Evolutionary conservation across 1,284 basidiomycete genomes (phyloP), one percentile per base, ranked within the genome.

Genomic region (Taiwanofungus camphoratus): DNA sequence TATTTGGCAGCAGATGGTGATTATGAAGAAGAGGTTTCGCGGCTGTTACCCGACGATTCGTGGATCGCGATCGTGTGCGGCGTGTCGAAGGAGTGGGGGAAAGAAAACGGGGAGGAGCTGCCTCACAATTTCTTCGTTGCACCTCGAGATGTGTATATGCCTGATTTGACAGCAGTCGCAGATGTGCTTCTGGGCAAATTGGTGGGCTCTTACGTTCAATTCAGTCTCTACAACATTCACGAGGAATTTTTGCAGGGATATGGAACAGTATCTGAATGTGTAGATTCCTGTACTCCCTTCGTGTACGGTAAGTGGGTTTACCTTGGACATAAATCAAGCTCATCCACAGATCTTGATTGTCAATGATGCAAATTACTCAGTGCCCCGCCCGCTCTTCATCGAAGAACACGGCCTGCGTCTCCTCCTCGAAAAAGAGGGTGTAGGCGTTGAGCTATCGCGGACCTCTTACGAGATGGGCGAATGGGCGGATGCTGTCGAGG

Each of bases 41-140:
- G 64, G 15, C 62, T 85, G 34, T 64, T 88, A 3, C 85, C 86
- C 0, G 76, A 80, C 39, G 67, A 68, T 3, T 71, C 73, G 3
- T 88, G 86, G 86, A 85, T 88, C 45, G 85, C 84, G 3, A 70
- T 89, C 42, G 78, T 89, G 5, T 88, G 86, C 55, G 85, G 86
- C 9, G 76, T 82, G 23, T 71, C 79, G 30, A 76, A 77, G 51
- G 74, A 76, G 41, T 76, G 79, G 63, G 77, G 71, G 62, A 59
- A 55, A 39, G 62, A 60, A 22, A 62, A 67, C 22, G 65, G 63
- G 8, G 66, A 68, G 36, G 67, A 66, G 32, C 59, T 87, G 11
- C 86, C 86, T 0, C 73, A 77, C 16, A 70, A 72, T n/a, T 87
- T 88, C 63, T 89, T 76, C 54, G 74, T 87, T 32, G 84, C 83